These are phyloP conservation scores for Trichomonas tenax DNA, from an alignment of 208 protist species.

Conservation along the genomic window DNA sequence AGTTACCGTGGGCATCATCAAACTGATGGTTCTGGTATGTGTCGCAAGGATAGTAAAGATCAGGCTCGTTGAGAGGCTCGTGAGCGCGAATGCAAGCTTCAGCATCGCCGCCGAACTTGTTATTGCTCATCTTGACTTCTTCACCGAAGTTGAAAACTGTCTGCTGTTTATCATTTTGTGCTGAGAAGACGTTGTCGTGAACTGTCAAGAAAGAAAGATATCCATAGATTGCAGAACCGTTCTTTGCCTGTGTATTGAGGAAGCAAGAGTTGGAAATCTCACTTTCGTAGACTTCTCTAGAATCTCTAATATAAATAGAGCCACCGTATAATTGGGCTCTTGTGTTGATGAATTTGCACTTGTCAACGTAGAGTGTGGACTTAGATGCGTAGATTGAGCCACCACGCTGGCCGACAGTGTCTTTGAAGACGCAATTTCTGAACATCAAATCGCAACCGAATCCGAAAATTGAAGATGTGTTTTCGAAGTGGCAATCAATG, in stretches of 20 bases:
- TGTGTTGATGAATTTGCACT: background rate
- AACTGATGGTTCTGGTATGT: background rate
- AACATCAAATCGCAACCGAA: background rate
- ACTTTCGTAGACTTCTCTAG: background rate
- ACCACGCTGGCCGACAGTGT: background rate
- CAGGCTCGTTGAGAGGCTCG: background rate
- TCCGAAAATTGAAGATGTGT: background rate
- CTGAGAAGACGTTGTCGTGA: background rate
- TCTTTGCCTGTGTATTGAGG: background rate
- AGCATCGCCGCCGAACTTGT: background rate
- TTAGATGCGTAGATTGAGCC: background rate
- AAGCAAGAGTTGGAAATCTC: constrained; percentile 17
- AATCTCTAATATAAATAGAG: constrained; percentile 11
- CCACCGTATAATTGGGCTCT: background rate
- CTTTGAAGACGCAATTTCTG: constrained; percentile 2
- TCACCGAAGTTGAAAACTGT: background rate
- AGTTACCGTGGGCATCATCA: background rate
- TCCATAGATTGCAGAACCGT: background rate
- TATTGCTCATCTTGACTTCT: background rate
- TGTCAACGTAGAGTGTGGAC: background rate
- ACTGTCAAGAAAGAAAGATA: background rate
- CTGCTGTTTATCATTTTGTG: background rate
- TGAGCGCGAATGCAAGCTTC: background rate
- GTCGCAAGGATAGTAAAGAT: constrained; percentile 9
- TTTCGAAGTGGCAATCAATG: background rate